phyloP scores from a whole-genome alignment of 2,329 filamentous ascomycete genomes.

The Pseudogymnoascus sp. region DNA sequence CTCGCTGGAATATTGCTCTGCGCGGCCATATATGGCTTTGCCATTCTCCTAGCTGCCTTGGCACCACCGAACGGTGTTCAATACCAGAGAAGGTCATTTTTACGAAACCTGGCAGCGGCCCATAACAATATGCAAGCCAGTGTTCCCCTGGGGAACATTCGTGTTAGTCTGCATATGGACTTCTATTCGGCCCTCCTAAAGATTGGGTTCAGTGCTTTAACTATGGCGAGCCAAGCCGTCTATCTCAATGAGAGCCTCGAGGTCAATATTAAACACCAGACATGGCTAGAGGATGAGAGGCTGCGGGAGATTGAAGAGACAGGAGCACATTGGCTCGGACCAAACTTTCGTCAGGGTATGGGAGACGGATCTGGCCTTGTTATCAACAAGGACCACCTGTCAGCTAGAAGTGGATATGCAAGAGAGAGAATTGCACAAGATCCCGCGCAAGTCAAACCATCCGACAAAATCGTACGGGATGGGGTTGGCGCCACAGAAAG shows the following conservation, averaged over 20 bases:
- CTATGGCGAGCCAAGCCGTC: slow-evolving; percentile 90
- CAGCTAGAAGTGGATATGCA: slow-evolving; percentile 56
- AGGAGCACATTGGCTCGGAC: slow-evolving; percentile 29
- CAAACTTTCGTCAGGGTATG: slow-evolving; percentile 25
- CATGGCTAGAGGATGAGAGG: slow-evolving; percentile 88
- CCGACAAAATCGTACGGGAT: slow-evolving; percentile 41
- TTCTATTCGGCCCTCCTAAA: slow-evolving; percentile 89
- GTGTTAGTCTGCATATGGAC: slow-evolving; percentile 80
- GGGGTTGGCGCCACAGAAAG: slow-evolving; percentile 75
- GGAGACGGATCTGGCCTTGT: slow-evolving; percentile 26
- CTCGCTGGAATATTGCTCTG: slow-evolving; percentile 72
- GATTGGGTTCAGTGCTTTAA: slow-evolving; percentile 79
- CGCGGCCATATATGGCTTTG: slow-evolving; percentile 66
- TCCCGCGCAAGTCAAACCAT: slow-evolving; percentile 35
- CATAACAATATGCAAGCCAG: slow-evolving; percentile 91
- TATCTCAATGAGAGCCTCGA: slow-evolving; percentile 84
- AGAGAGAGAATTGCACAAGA: slow-evolving; percentile 63
- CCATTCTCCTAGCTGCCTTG: slow-evolving; percentile 67
- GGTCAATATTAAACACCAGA: slow-evolving; percentile 66
- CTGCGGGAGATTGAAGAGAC: slow-evolving; percentile 64
- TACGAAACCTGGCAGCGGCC: slow-evolving; percentile 60
- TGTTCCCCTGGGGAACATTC: slow-evolving; percentile 72
- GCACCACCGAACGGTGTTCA: slow-evolving; percentile 35
- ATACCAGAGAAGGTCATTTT: slow-evolving; percentile 35
- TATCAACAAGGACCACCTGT: slow-evolving; percentile 21